Base-by-base conservation (phyloP, 2,329 filamentous ascomycete species). In the Aspergillus alliaceus region DNA sequence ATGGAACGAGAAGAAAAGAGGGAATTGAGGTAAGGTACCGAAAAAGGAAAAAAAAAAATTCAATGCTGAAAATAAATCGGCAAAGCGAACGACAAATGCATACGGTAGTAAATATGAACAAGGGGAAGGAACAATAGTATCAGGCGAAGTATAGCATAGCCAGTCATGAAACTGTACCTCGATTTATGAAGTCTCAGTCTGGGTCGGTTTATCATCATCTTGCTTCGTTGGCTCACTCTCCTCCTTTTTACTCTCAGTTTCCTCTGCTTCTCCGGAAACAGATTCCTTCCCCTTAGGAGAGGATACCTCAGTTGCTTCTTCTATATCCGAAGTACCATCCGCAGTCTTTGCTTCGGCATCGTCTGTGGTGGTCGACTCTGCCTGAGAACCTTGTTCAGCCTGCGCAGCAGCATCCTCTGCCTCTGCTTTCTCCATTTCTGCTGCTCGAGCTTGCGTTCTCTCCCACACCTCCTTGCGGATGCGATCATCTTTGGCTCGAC, bases 401-500 rank as follows among this genome's bases (percentile, higher is more conserved):
- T 68, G 60, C 50, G 62, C 54, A 39, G 59, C 57, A 0, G 65
- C 65, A 37, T 69, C 66, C 51, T 69, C 63, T 47, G 69, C 69
- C 2, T 68, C 69, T 2, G 65, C 69, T 20, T 72, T 73, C 44
- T 77, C 77, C 64, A 80, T 78, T 60, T 83, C 83, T 1, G 78
- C 79, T 56, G 78, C 78, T 58, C 81, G 72, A 48, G 77, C 79
- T 59, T 82, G 78, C 65, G 82, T 77, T 29, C 79, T 74, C 61
- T 86, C 84, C 69, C 78, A 83, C 25, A 85, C 90, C 73, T 97
- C 93, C 66, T 86, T 88, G 56, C 93, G 83, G 58, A 92, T 91
- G 65, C 85, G 84, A 59, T 98, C 95, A 68, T 99, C 95, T 72
- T 93, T 96, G 34, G 87, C 85, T 70, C 88, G 89, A 50, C 95